A percentile compares a stretch with the other conserved stretches of the same genome.
Evolutionary conservation across 2,329 filamentous ascomycete species (phyloP).

Genomic region (Ascochyta lentis): DNA sequence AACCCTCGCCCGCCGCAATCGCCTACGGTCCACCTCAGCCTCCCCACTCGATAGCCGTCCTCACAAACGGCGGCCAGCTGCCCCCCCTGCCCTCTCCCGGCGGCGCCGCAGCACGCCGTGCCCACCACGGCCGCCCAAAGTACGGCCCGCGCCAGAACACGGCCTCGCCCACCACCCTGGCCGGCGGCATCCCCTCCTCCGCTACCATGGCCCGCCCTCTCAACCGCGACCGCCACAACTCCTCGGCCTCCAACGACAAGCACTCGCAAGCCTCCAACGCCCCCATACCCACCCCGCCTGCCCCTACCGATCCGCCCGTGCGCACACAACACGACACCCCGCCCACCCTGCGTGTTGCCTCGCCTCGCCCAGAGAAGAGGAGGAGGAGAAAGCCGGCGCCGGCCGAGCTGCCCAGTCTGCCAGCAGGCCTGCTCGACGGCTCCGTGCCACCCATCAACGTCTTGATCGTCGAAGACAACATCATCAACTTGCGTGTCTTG

Average conservation of each 20-base stretch:
- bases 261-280: slow-evolving; percentile 53
- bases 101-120: slow-evolving; percentile 40
- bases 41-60: slow-evolving; percentile 74
- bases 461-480: slow-evolving; percentile 97
- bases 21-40: slow-evolving; percentile 47
- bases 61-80: slow-evolving; percentile 76
- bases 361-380: slow-evolving; percentile 59
- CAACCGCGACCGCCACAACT: slow-evolving; percentile 49
- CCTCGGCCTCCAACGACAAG: slow-evolving; percentile 53
- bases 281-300: slow-evolving; percentile 63
- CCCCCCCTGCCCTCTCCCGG: slow-evolving; percentile 84
- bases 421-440: slow-evolving; percentile 71
- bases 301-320: slow-evolving; percentile 53
- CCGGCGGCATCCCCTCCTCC: slow-evolving; percentile 48
- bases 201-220: slow-evolving; percentile 42
- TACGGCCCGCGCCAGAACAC: slow-evolving; percentile 73
- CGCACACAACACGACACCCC: slow-evolving; percentile 48
- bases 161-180: slow-evolving; percentile 75
- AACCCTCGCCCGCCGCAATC: slow-evolving; percentile 50
- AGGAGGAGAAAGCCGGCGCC: slow-evolving; percentile 53
- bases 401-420: slow-evolving; percentile 51
- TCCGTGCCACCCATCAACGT: slow-evolving; percentile 95
- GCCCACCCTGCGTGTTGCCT: slow-evolving; percentile 58
- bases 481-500: slow-evolving; percentile 92
- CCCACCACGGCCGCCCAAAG: slow-evolving; percentile 65